Evolutionary conservation across 208 protist genomes (phyloP), one percentile per base, ranked within the genome.

Genomic region (Trypanosoma lewisi): DNA sequence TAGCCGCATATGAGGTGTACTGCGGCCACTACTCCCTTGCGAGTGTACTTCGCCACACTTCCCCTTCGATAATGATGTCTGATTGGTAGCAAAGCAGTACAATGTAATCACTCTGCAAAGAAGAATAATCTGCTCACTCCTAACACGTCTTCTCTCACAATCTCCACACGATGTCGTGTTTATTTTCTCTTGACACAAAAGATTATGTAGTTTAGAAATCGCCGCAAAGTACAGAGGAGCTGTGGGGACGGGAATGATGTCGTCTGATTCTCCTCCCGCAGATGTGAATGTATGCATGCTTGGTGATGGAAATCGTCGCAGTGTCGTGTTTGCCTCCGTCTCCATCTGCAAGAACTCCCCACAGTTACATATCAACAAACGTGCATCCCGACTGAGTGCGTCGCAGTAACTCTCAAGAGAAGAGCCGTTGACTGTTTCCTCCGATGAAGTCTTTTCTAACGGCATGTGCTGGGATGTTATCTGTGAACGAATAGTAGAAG

Each of bases 1-100:
- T 55, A 4, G 62, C 9, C 53, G 50, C 36, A 27, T 47, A 41
- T 50, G 23, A 23, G 63, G 50, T 47, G 65, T 59, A 5, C 8
- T 34, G 9, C 58, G 39, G 25, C 67, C 50, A 36, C 58, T 54
- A 44, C 56, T 39, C 19, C 33, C 44, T 21, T 27, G 30, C 2
- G 50, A 66, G 6, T 55, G 54, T n/a, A 55, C 63, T 17, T 74
- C 70, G 39, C 65, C 65, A 49, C 49, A 57, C 0, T 51, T 61
- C 19, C 63, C 65, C 3, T 47, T 65, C 12, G 50, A 37, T n/a
- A n/a, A n/a, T n/a, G n/a, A n/a, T 14, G 73, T 60, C 34, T 69
- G 66, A 7, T 72, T 44, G 2, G 80, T 87, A 12, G 73, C 71
- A 9, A 83, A 55, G 67, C 81, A 87, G 65, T 85, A 87, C 75